Base-by-base conservation (phyloP, 2,329 filamentous ascomycete genomes). In the Mycosphaerella sp. region DNA sequence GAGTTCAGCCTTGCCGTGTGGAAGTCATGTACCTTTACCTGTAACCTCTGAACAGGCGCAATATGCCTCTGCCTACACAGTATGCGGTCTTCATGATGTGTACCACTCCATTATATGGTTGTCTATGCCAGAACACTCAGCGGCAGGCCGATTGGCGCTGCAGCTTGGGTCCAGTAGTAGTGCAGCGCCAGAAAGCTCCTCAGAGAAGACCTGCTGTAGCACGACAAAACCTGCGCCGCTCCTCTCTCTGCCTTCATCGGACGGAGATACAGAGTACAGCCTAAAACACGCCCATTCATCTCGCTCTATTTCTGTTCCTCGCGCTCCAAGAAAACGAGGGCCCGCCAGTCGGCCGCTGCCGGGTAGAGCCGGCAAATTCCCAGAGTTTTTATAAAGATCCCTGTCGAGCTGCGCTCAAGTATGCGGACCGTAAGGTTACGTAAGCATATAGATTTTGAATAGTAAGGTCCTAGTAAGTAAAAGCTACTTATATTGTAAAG, bases 281-380 rank as follows among this genome's bases (percentile, higher is more conserved):
- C n/a, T n/a, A n/a, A n/a, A 32, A 32, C 30, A 32, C 30, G 6
- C 6, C 21, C 21, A 21, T 4, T 25, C 5, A 25, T 25, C 7
- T 25, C 21, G 16, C 12, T 12, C 27, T 30, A 14, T 45, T 28
- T 47, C 18, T 14, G 16, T 32, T 28, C 14, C 44, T 18, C 44
- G 39, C 9, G 12, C 34, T 36, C 14, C 32, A 35, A 35, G 4
- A 16, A 18, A 9, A n/a, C 7, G 9, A 18, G 4, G 25, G 18
- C 25, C 39, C 39, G 17, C 44, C 36, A 36, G 17, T 40, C 44
- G 44, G 44, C 44, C 41, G 40, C 27, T 47, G 36, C 44, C 44
- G 44, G 44, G 16, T 34, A 18, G 42, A 25, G 21, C 21, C 21
- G 21, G 21, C 21, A 6, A 25, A 25, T 25, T 25, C 7, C 21